Conservation (phyloP, 2,329 filamentous ascomycete genomes). For the Cladosporium sp. region DNA sequence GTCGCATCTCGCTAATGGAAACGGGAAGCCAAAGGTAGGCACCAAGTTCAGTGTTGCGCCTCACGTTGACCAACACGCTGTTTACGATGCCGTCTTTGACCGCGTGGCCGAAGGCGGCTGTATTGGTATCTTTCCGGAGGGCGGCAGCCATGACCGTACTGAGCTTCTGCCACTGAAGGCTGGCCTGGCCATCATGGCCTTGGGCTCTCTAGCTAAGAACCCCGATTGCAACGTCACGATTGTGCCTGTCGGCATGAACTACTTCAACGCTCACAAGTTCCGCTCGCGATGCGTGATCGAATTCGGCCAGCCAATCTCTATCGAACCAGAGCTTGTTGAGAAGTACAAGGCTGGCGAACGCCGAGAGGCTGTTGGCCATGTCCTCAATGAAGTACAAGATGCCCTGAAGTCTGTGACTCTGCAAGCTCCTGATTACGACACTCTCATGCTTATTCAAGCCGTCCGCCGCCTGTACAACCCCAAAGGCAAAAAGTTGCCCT, state of each 20-base stretch:
- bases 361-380: constrained; percentile 77
- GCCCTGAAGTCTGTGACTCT: constrained; percentile 84
- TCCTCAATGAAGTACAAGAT: constrained; percentile 83
- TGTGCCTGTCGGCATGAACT: constrained; percentile 97
- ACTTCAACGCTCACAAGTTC: constrained; percentile 98
- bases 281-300: constrained; percentile 92
- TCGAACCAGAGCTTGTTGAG: constrained; percentile 75
- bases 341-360: constrained; percentile 79
- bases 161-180: constrained; percentile 90
- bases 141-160: constrained; percentile 90
- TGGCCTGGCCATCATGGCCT: constrained; percentile 95
- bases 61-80: constrained; percentile 87
- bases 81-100: constrained; percentile 89
- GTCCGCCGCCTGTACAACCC: constrained; percentile 90
- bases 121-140: constrained; percentile 95
- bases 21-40: constrained; percentile 60
- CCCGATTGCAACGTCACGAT: constrained; percentile 89
- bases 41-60: constrained; percentile 83
- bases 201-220: constrained; percentile 79
- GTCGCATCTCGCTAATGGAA: constrained; percentile 48
- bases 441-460: constrained; percentile 93
- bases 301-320: constrained; percentile 84
- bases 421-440: constrained; percentile 89
- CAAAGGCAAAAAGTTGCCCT: constrained; percentile 84
- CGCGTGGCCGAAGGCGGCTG: constrained; percentile 77